Evolutionary conservation across 2,329 filamentous ascomycete species (phyloP), one percentile per base, ranked within the genome.

Genomic region (Nemania diffusa): DNA sequence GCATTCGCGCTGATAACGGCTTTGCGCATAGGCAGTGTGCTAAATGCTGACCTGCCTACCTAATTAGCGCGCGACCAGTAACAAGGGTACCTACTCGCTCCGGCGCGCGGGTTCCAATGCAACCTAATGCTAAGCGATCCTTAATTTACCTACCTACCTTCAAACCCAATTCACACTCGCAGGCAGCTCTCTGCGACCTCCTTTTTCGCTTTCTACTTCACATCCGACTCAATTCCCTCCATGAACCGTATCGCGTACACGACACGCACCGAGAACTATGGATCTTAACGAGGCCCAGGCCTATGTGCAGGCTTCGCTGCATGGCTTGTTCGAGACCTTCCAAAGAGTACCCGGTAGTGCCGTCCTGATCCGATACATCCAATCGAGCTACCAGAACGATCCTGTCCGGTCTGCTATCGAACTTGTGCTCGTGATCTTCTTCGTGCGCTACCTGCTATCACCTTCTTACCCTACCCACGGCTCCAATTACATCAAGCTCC

Each of bases 341-440:
- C 94, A 97, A 76, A 93, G 92, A 76, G 87, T 99, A 44, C 97
- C 96, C 32, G 96, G 96, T 59, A 98, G 95, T 32, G 92, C 95
- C 48, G 97, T 99, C 74, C 85, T 98, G 75, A 88, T 97, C 73
- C 92, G 96, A 70, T 99, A 99, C 81, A 94, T 99, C 78, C 93
- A 93, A 80, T 97, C 94, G 65, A 97, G 94, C 79, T 98, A 99
- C 83, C 96, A 99, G 83, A 92, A 99, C 78, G 96, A 99, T 76
- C 96, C 96, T 9, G 89, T 98, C 64, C 91, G 97, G 61, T 97
- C 93, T 59, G 93, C 93, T 44, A 93, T 99, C 73, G 96, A 99
- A 81, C 84, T 99, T 57, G 90, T 98, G 72, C 86, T 99, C 67
- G 92, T 99, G 73, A 88, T 99, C 62, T 99, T 99, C 82, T 97